Percentiles rank a stretch among this genome's conserved stretches.
phyloP scores from a whole-genome alignment of 2,329 filamentous ascomycete species.

The Ceratocystiopsis brevicomis region DNA sequence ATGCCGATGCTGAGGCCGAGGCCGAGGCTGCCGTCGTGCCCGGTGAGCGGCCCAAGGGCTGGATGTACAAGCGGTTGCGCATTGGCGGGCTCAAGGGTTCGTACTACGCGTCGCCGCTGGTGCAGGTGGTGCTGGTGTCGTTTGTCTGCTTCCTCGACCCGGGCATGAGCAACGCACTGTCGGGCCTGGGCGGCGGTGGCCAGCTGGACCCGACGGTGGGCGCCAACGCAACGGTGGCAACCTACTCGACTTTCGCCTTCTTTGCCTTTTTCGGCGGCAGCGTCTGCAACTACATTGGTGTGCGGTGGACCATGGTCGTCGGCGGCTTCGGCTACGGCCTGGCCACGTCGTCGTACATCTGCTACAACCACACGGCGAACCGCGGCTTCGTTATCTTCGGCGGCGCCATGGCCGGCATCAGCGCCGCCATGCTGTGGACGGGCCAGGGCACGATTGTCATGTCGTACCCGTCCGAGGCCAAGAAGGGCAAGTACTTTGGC shows the following conservation, averaged over 20 bases:
- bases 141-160: constrained; percentile 7
- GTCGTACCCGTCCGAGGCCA: constrained; percentile 44
- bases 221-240: constrained; percentile 33
- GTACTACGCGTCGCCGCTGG: constrained; percentile 8
- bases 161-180: constrained; percentile 12
- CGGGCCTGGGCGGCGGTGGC: constrained; percentile 19
- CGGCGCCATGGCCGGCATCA: constrained; percentile 56
- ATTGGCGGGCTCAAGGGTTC: constrained; percentile 37
- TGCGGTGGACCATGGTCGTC: constrained; percentile 46
- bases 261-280: constrained; percentile 29
- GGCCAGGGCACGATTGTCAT: constrained; percentile 78
- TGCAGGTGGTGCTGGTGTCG: constrained; percentile 6
- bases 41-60: constrained; percentile 19
- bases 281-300: constrained; percentile 51
- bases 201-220: constrained; percentile 36
- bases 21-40: no score
- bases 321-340: constrained; percentile 61
- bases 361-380: constrained; percentile 48
- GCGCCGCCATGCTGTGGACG: constrained; percentile 63
- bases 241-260: constrained; percentile 32
- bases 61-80: constrained; percentile 48
- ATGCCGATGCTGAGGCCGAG: no score
- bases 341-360: constrained; percentile 51
- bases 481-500: constrained; percentile 20
- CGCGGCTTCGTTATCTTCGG: constrained; percentile 57